A percentile compares a stretch with the other conserved stretches of the same genome.
These are phyloP conservation scores for Xylariaceae sp. DNA, from an alignment of 2,329 filamentous ascomycete species.

Conservation along the genomic window DNA sequence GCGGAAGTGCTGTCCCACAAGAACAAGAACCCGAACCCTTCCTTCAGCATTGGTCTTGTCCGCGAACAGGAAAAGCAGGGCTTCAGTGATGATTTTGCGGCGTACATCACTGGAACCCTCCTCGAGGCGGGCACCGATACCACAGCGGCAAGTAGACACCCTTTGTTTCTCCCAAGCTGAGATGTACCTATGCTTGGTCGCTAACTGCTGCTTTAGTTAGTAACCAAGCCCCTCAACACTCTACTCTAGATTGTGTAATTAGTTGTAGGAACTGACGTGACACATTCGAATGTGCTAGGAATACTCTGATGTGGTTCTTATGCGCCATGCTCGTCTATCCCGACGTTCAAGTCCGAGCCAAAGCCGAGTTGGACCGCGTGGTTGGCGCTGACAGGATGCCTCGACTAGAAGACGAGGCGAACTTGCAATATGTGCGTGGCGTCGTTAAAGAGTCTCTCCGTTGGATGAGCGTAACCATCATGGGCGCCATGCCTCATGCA, in stretches of 20 bases:
- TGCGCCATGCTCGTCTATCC: conserved; percentile 48
- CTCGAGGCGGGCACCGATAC: conserved; percentile 38
- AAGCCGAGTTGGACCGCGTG: conserved; percentile 52
- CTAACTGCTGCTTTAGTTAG: too few relatives aligned
- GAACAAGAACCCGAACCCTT: conserved; percentile 20
- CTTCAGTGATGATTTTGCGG: conserved; percentile 32
- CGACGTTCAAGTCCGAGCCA: conserved; percentile 43
- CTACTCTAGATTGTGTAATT: too few relatives aligned
- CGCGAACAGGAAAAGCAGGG: conserved; percentile 26
- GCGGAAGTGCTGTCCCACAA: conserved; percentile 1
- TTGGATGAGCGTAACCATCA: conserved; percentile 40
- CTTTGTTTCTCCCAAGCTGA: too few relatives aligned
- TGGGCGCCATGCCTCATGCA: conserved; percentile 41
- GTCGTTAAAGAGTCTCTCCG: conserved; percentile 54
- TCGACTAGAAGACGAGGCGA: conserved; percentile 42
- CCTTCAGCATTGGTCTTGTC: conserved; percentile 23
- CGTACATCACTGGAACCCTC: conserved; percentile 27
- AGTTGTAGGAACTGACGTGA: too few relatives aligned
- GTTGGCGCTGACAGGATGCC: conserved; percentile 47
- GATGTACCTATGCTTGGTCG: too few relatives aligned
- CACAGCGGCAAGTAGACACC: too few relatives aligned
- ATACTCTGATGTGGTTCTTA: conserved; percentile 43
- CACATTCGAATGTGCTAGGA: too few relatives aligned
- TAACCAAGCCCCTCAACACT: too few relatives aligned
- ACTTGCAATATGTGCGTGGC: conserved; percentile 49